Evolutionary conservation across 164 flowering plant species (phyloP), one percentile per base, ranked within the genome.

Genomic region (Vitis vinifera): DNA sequence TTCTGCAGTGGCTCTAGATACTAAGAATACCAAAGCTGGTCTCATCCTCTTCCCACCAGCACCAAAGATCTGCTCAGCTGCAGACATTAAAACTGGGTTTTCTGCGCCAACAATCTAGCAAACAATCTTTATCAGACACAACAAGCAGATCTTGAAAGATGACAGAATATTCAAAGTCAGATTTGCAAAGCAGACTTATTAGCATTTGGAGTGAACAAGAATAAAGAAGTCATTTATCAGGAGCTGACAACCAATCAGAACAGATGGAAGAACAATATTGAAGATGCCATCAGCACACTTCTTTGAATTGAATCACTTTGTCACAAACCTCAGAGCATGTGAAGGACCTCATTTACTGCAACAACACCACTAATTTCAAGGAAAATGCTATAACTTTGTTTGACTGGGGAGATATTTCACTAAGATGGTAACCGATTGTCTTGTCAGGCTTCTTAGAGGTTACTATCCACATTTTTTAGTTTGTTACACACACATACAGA

Each of bases 21-120:
- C 97, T 23, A 94, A 78, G 68, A 94, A 94, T 47, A 91, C 99
- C 77, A 94, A 76, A 68, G 97, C 99, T 16, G 99, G 97, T 67
- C 99, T 87, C 88, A 94, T 81, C 79, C 99, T 88, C 83, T 94
- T 94, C n/a, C 99, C 99, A 69, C 99, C 99, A 66, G 99, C 99
- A 74, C 94, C 80, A 80, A 94, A 94, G 44, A 94, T 94, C 82
- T 92, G 97, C 80, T 94, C 92, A 47, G 99, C 99, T 23, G 99
- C 99, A 57, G 99, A 92, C 86, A 88, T 79, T 70, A 94, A 61
- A 60, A 91, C 95, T 37, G 95, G 99, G 74, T 92, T 92, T 79
- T 94, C 99, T 82, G 97, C 92, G 76, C 97, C 99, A 75, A 92
- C 94, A 78, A 94, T 89, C 99, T 94, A 79, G 49, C 65, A 68